Percentiles rank a stretch among this genome's conserved stretches.
These are phyloP conservation scores for Orbilia blumenaviensis DNA, from an alignment of 2,329 filamentous ascomycete species.

Conservation along the genomic window DNA sequence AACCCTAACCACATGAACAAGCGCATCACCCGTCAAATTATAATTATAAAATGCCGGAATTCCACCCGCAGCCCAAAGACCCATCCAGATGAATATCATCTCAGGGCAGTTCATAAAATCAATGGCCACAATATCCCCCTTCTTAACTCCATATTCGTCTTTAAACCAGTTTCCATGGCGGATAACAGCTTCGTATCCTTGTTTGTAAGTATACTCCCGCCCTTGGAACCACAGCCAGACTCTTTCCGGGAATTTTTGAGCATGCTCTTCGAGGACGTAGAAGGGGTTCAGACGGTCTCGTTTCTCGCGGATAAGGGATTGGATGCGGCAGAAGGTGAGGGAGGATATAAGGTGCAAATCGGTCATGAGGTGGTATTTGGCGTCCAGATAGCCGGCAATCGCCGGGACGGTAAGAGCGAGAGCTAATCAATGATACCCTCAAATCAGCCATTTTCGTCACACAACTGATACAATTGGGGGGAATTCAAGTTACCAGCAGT, in stretches of 20 bases:
- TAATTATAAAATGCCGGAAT: conserved; percentile 89
- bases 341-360: conserved; percentile 71
- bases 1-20: conserved; percentile 77
- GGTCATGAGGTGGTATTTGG: conserved; percentile 72
- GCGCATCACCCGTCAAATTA: conserved; percentile 75
- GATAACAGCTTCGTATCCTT: conserved; percentile 75
- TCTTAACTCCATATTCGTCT: conserved; percentile 70
- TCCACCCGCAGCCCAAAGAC: conserved; percentile 83
- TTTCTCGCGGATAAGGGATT: conserved; percentile 63
- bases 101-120: conserved; percentile 83
- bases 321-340: conserved; percentile 61
- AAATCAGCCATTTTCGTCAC: neutral
- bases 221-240: conserved; percentile 75
- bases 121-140: conserved; percentile 79
- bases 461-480: neutral
- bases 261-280: conserved; percentile 76
- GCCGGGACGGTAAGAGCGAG: conserved; percentile 71
- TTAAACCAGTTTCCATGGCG: conserved; percentile 80
- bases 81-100: conserved; percentile 79
- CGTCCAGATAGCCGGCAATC: conserved; percentile 80
- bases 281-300: conserved; percentile 75
- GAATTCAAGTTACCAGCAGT: conserved; percentile 11
- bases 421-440: neutral
- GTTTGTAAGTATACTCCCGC: conserved; percentile 75
- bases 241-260: conserved; percentile 63